Evolutionary conservation across 2,329 filamentous ascomycete species (phyloP), one percentile per base, ranked within the genome.

Genomic region (Claviceps sp.): DNA sequence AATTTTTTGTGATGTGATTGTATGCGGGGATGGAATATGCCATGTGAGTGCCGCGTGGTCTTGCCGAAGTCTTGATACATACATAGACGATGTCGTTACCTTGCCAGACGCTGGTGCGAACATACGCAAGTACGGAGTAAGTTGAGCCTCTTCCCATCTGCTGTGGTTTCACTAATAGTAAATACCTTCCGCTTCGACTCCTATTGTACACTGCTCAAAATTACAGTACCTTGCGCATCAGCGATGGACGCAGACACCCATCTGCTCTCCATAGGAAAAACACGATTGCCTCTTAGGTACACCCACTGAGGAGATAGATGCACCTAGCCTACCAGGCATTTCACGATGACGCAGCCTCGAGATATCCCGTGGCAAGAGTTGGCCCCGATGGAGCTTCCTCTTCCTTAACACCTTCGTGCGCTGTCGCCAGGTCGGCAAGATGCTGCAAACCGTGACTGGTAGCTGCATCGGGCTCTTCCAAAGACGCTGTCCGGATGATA

Each of bases 401-500:
- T 5, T 55, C 58, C 5, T 57, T 59, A 24, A 64, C 60, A 20
- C 62, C 63, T 53, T 69, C 65, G 30, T 67, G 68, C 6, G 72
- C 72, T 5, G 74, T 75, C 6, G 75, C 75, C 47, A 77, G 59
- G 57, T 84, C 78, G 7, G 79, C 81, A 8, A 84, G 67, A 54
- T 77, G 79, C 63, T 84, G 79, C 48, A 85, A 67, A 37, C 76
- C 74, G 55, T 72, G 75, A 61, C 71, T 80, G 50, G 67, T 72
- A 47, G 70, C 67, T 22, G 65, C 64, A 55, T 68, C 69, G 20
- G 64, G 34, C 16, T 18, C 65, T 16, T 34, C 50, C 16, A 48
- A 51, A 5, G 64, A 66, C 20, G 63, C 65, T 59, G 61, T 69
- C 57, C 56, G 68, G 47, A 63, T 55, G 30, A 62, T 61, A 30